phyloP scores from a whole-genome alignment of 371 early-diverging fungal genomes.

The Neoconidiobolus thromboides region DNA sequence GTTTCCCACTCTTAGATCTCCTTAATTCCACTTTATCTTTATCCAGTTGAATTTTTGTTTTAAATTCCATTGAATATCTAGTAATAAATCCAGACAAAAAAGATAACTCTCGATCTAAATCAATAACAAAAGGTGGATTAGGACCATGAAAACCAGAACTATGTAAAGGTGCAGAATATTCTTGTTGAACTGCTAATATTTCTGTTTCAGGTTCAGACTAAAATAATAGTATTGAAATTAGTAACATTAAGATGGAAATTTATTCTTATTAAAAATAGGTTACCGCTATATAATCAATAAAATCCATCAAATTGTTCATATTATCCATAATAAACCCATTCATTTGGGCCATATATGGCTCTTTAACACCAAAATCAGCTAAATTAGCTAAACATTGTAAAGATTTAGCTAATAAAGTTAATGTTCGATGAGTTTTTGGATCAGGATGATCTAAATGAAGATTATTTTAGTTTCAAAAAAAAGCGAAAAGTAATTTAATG shows the following conservation, averaged over 20 bases:
- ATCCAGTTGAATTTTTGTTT: background rate
- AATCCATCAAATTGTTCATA: conserved; percentile 20
- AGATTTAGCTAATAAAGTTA: conserved; percentile 61
- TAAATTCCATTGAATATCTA: background rate
- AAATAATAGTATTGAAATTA: background rate
- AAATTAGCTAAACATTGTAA: conserved; percentile 61
- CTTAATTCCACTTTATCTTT: background rate
- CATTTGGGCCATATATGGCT: conserved; percentile 56
- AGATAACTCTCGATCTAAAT: conserved; percentile 1
- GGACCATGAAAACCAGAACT: background rate
- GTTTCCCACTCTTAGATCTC: background rate
- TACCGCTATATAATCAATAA: conserved; percentile 26
- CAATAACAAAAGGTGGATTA: background rate
- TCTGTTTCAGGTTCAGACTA: background rate
- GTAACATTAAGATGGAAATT: background rate
- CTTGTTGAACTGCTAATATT: background rate
- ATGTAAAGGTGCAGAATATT: background rate
- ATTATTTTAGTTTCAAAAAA: background rate
- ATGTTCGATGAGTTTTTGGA: conserved; percentile 34
- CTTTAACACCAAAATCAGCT: conserved; percentile 49
- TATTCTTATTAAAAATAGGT: too few species aligned
- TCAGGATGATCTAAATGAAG: conserved; percentile 33
- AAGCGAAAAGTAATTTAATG: too few species aligned
- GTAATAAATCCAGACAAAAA: background rate
- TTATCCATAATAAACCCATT: conserved; percentile 28